A percentile compares a stretch with the other conserved stretches of the same genome.
Conservation (phyloP, 768 basidiomycete species). For the Suillus subluteus region DNA sequence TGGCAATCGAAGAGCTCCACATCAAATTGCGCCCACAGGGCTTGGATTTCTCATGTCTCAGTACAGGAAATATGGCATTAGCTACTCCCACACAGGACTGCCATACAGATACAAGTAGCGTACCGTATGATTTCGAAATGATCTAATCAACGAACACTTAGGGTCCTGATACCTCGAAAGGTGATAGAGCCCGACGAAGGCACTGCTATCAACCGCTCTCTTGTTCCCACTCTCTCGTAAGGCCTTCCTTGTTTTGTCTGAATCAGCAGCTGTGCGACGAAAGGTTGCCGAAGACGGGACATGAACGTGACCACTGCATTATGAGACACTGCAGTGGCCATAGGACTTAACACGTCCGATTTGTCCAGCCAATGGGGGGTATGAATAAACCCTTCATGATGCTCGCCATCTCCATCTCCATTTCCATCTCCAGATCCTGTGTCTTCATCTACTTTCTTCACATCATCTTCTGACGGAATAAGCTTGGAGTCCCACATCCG, state of each 20-base stretch:
- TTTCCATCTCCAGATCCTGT: neutral
- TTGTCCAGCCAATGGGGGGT: neutral
- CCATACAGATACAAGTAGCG: no score
- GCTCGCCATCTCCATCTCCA: neutral
- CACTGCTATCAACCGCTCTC: neutral
- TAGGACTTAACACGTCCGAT: neutral
- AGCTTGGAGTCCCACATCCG: constrained; percentile 27
- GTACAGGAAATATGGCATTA: no score
- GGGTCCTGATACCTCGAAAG: no score
- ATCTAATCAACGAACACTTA: no score
- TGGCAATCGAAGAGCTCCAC: no score
- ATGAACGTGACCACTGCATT: neutral
- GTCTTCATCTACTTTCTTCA: neutral
- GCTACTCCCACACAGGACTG: no score
- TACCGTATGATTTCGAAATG: no score
- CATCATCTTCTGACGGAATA: neutral
- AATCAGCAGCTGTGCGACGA: constrained; percentile 31
- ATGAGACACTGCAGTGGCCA: neutral
- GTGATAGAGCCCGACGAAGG: no score
- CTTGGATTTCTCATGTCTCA: neutral
- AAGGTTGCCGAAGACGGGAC: constrained; percentile 23
- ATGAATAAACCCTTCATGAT: neutral
- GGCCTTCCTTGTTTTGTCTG: neutral
- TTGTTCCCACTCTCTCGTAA: constrained; percentile 7
- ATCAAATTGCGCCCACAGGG: no score